phyloP scores from a whole-genome alignment of 768 basidiomycete species.

The Hebeloma cylindrosporum region DNA sequence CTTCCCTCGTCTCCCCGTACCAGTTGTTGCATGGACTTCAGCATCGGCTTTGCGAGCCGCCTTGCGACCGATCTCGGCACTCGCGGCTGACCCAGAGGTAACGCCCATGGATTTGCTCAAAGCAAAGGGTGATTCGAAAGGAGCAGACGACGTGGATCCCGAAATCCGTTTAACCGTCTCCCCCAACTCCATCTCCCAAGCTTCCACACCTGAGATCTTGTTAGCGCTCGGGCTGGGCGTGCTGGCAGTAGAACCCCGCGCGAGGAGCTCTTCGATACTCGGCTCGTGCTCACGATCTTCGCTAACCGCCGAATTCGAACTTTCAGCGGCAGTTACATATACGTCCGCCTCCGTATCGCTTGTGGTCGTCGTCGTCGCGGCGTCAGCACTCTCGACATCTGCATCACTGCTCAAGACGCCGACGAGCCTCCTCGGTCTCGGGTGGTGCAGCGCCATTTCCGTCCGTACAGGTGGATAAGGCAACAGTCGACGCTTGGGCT shows the following conservation, averaged over 20 bases:
- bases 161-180: slow-evolving; percentile 27
- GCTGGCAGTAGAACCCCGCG: not conserved
- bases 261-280: slow-evolving; percentile 23
- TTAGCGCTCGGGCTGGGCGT: slow-evolving; percentile 1
- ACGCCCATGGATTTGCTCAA: not conserved
- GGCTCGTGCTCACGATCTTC: slow-evolving; percentile 14
- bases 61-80: slow-evolving; percentile 7
- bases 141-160: not conserved
- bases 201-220: slow-evolving; percentile 23
- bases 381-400: not conserved
- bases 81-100: not conserved
- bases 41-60: slow-evolving; percentile 4
- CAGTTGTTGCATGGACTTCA: not conserved
- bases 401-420: slow-evolving; percentile 7
- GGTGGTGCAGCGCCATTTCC: slow-evolving; percentile 23
- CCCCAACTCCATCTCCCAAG: slow-evolving; percentile 31
- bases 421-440: slow-evolving; percentile 22
- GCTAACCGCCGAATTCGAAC: not conserved
- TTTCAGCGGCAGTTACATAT: slow-evolving; percentile 13
- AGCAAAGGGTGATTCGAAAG: not conserved
- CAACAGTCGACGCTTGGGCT: slow-evolving; percentile 12
- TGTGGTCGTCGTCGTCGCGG: not conserved
- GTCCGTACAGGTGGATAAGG: slow-evolving; percentile 25
- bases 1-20: not conserved
- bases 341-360: slow-evolving; percentile 8